Evolutionary conservation across 1,284 basidiomycete genomes (phyloP).

Genomic region (Naganishia liquefaciens): DNA sequence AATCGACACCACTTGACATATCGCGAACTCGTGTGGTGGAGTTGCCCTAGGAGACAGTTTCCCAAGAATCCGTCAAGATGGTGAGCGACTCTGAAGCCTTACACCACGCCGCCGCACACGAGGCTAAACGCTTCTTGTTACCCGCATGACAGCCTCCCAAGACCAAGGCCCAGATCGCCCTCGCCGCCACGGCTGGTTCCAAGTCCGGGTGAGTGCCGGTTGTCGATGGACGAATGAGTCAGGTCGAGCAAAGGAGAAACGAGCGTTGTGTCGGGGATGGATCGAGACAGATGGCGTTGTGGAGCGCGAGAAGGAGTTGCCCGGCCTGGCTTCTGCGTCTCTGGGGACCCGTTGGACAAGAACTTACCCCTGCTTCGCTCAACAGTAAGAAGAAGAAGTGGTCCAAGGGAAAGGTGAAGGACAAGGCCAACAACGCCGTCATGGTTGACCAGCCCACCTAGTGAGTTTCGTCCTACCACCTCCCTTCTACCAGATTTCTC

Average conservation of each 20-base stretch:
- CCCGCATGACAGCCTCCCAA: constrained; percentile 31
- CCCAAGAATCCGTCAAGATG: constrained; percentile 38
- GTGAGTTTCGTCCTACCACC: constrained; percentile 41
- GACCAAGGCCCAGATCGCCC: constrained; percentile 52
- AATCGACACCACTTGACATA: constrained; percentile 3
- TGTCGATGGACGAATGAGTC: background rate
- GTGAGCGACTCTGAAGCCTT: constrained; percentile 26
- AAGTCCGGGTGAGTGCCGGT: constrained; percentile 51
- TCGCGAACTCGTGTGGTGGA: background rate
- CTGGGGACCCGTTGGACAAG: background rate
- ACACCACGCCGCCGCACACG: background rate
- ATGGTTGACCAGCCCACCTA: constrained; percentile 75
- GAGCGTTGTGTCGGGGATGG: background rate
- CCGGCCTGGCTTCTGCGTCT: background rate
- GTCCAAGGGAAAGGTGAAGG: constrained; percentile 99
- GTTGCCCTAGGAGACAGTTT: constrained; percentile 20
- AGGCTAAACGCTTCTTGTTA: background rate
- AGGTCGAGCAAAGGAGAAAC: background rate
- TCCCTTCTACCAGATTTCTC: constrained; percentile 17
- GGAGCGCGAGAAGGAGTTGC: background rate
- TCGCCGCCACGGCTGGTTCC: constrained; percentile 55
- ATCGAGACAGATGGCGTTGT: background rate
- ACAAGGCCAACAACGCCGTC: constrained; percentile 89
- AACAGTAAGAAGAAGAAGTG: constrained; percentile 98
- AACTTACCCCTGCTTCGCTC: background rate